Base-by-base conservation (phyloP, 257 asterid species). In the Ehretia macrophylla region DNA sequence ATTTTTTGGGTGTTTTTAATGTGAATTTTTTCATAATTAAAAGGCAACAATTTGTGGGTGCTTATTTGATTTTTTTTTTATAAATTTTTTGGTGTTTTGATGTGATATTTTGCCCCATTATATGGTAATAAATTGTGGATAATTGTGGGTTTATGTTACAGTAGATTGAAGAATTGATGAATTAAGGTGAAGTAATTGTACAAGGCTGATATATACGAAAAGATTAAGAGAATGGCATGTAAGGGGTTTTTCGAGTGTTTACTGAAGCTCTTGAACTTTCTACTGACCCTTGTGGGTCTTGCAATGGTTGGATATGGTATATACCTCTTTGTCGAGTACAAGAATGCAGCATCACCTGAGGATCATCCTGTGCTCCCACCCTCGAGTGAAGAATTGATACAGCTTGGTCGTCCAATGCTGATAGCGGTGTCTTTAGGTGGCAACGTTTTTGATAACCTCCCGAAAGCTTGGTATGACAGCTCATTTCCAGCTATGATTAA, bases 341-440 rank as follows among this genome's bases (percentile, higher is more conserved):
- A 80, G 71, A 78, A 67, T 49, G 70, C 79, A 38, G 63, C 77
- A 46, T 62, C 81, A 22, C 56, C 81, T 6, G 87, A 73, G 32
- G 87, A 69, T 42, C 86, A 79, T 66, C 66, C 54, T 17, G 75
- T 77, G 21, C 22, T 70, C 60, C 61, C 71, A 22, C 88, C 95
- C 1, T 32, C 93, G 11, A 65, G 80, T 56, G 79, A 42, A 39
- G 95, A 77, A 18, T 1, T 80, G 44, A 75, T 86, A 14, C 79
- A 86, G 80, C 75, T 93, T 11, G 95, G 99, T 54, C 94, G 99
- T 16, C 97, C 99, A 17, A 77, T 93, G 97, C 81, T 93, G 42
- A 64, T 89, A 60, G 85, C 90, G 14, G 80, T 93, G 54, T 75
- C 90, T 58, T 64, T 86, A 72, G 84, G 64, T 46, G 84, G 67